A percentile compares a stretch with the other conserved stretches of the same genome.
Evolutionary conservation across 2,329 filamentous ascomycete species (phyloP).

Genomic region (Pseudogymnoascus sp.): DNA sequence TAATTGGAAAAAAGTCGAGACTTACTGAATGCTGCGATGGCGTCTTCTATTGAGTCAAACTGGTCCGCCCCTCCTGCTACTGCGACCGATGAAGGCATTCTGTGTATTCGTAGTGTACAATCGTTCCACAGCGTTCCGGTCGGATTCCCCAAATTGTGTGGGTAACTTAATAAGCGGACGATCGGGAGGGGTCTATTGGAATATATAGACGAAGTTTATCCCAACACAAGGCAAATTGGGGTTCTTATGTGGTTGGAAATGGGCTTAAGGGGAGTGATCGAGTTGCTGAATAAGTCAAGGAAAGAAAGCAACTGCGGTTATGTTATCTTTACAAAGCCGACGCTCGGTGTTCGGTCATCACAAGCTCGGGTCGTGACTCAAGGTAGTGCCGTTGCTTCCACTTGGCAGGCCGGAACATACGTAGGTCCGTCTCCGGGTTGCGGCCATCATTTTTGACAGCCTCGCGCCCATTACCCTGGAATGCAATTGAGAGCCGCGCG

Average conservation of each 20-base stretch:
- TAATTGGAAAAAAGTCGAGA: conserved; percentile 14
- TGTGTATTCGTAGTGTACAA: neutral
- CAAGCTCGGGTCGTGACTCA: conserved; percentile 4
- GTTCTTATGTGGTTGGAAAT: neutral
- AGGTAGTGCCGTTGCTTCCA: neutral
- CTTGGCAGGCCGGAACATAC: neutral
- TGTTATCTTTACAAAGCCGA: conserved; percentile 8
- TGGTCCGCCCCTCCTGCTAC: conserved; percentile 28
- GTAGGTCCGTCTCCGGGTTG: neutral
- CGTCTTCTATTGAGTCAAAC: conserved; percentile 59
- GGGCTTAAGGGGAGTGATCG: neutral
- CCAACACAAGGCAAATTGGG: neutral
- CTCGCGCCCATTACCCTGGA: neutral
- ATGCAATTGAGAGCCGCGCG: neutral
- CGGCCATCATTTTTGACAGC: conserved; percentile 5
- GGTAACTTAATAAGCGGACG: conserved; percentile 3
- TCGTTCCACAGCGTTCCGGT: neutral
- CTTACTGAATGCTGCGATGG: conserved; percentile 57
- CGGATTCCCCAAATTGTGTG: conserved; percentile 4
- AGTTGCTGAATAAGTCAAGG: conserved; percentile 5
- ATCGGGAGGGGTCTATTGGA: conserved; percentile 4
- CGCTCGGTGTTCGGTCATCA: conserved; percentile 6
- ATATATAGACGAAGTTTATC: neutral
- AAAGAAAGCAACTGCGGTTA: neutral
- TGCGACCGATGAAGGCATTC: conserved; percentile 25